Conservation (phyloP, 345 rosid species). For the Eucalyptus cloeziana region DNA sequence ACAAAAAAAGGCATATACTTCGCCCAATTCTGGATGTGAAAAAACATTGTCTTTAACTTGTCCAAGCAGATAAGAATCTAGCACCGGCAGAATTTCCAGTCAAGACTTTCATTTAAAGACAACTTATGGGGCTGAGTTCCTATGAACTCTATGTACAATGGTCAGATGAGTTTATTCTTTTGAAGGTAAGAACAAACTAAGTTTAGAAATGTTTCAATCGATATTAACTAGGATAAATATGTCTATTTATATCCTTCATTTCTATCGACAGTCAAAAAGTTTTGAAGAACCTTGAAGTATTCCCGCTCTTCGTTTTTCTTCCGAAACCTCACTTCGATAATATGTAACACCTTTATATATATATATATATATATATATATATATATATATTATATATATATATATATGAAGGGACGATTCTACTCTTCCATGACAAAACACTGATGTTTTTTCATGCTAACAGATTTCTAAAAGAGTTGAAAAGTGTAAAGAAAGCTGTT, state of each 20-base stretch:
- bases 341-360: not conserved
- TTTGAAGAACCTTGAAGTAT: not conserved
- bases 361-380: no score
- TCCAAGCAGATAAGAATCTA: not conserved
- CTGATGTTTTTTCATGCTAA: not conserved
- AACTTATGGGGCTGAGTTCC: not conserved
- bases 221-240: no score
- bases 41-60: not conserved
- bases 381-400: no score
- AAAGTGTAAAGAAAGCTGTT: not conserved
- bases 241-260: not conserved
- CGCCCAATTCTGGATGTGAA: not conserved
- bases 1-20: not conserved
- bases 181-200: not conserved
- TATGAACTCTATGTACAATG: not conserved
- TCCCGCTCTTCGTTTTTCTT: not conserved
- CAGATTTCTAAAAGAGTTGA: not conserved
- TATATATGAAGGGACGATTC: not conserved
- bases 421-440: not conserved
- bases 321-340: not conserved
- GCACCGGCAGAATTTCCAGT: not conserved
- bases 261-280: no score
- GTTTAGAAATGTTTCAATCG: not conserved
- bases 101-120: not conserved
- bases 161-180: not conserved